Evolutionary conservation across 441 rosid genomes (phyloP).

Genomic region (Populus tomentosa): DNA sequence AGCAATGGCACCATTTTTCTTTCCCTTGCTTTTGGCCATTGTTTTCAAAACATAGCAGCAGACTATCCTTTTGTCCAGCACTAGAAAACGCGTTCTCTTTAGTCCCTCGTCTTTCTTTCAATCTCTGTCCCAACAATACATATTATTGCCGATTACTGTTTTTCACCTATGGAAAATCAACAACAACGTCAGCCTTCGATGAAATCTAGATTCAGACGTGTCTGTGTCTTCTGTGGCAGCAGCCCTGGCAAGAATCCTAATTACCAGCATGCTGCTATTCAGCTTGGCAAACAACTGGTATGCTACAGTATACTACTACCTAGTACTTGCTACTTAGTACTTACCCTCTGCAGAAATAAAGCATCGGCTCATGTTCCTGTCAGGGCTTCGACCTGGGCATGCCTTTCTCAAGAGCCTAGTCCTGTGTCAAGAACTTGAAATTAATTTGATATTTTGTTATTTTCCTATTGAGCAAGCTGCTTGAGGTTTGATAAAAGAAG

Average conservation of each 20-base stretch:
- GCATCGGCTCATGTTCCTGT: neutral
- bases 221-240: constrained; percentile 96
- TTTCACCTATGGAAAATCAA: constrained; percentile 40
- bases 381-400: neutral
- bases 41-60: constrained; percentile 13
- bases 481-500: neutral
- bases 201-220: constrained; percentile 72
- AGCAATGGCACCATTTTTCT: constrained; percentile 17
- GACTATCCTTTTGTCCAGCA: neutral
- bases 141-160: neutral
- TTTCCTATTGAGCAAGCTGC: neutral
- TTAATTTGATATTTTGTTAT: neutral
- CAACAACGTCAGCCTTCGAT: constrained; percentile 24
- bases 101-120: neutral
- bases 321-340: neutral
- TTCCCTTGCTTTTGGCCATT: constrained; percentile 25
- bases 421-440: neutral
- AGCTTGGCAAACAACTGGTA: constrained; percentile 85
- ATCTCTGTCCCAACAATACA: neutral
- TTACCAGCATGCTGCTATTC: constrained; percentile 79
- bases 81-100: constrained; percentile 6
- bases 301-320: neutral
- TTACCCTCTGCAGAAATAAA: neutral
- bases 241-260: constrained; percentile 81
- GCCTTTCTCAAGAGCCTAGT: neutral